Percentiles rank a stretch among this genome's conserved stretches.
Evolutionary conservation across 345 rosid genomes (phyloP).

Genomic region (Diplotaxis tenuifolia): DNA sequence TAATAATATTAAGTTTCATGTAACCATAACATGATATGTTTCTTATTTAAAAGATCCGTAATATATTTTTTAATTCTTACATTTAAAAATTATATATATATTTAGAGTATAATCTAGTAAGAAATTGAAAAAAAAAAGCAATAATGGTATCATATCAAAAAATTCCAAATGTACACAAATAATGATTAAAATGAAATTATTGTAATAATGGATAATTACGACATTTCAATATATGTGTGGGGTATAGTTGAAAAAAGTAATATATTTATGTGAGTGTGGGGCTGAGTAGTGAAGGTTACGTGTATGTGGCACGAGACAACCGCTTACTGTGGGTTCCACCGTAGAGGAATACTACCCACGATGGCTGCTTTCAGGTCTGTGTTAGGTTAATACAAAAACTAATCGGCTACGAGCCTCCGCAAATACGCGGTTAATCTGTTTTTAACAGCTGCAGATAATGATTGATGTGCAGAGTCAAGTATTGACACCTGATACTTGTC

Average conservation of each 20-base stretch:
- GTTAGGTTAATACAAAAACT: not conserved
- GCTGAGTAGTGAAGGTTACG: not conserved
- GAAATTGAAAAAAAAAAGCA: not conserved
- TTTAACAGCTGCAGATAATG: not conserved
- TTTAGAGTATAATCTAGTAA: not conserved
- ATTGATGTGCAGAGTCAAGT: not conserved
- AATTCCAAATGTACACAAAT: not conserved
- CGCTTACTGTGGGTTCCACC: constrained; percentile 51
- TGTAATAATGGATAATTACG: constrained; percentile 5
- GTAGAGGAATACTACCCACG: not conserved
- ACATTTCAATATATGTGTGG: not conserved
- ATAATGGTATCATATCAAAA: not conserved
- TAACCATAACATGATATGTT: no score
- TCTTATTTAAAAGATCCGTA: no score
- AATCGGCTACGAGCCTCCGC: constrained; percentile 50
- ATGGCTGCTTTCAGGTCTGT: not conserved
- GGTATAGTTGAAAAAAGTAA: not conserved
- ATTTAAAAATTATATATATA: not conserved
- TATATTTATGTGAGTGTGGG: not conserved
- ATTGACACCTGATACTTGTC: not conserved
- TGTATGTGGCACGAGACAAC: constrained; percentile 58
- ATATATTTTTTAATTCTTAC: no score
- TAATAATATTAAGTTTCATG: no score
- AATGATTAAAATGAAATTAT: not conserved
- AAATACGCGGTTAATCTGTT: not conserved